phyloP scores from a whole-genome alignment of 148 eudicot genomes.

The Bassia scoparia region DNA sequence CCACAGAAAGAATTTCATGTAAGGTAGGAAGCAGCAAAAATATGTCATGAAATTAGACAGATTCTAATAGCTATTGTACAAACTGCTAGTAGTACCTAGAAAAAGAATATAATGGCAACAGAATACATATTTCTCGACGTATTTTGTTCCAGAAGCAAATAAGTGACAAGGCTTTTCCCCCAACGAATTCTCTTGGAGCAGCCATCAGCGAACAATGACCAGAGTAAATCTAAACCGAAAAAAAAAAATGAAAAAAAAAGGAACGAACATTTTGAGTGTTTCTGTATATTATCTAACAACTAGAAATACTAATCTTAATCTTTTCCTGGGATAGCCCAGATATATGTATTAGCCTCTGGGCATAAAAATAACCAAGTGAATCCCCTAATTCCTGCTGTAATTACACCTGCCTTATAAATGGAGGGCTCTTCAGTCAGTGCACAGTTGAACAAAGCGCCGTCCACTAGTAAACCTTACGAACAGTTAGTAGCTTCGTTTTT shows the following conservation, averaged over 20 bases:
- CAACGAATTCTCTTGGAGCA: constrained; percentile 26
- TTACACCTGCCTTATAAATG: constrained; percentile 21
- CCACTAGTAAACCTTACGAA: constrained; percentile 18
- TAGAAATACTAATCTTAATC: constrained; percentile 24
- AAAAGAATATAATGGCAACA: constrained; percentile 28
- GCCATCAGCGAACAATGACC: constrained; percentile 11
- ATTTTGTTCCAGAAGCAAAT: constrained; percentile 14
- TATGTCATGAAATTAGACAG: constrained; percentile 19
- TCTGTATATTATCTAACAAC: constrained; percentile 23
- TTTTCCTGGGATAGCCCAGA: constrained; percentile 7
- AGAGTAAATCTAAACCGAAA: constrained; percentile 6
- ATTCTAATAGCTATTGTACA: constrained; percentile 28
- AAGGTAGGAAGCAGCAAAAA: neutral
- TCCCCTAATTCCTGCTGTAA: constrained; percentile 24
- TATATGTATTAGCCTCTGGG: constrained; percentile 21
- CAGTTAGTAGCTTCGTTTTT: constrained; percentile 22
- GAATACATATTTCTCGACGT: constrained; percentile 24
- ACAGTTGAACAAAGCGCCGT: constrained; percentile 19
- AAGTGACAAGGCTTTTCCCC: constrained; percentile 34
- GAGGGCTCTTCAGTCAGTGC: constrained; percentile 24
- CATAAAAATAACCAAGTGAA: constrained; percentile 27
- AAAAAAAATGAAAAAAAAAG: constrained; percentile 9
- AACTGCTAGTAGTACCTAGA: constrained; percentile 11
- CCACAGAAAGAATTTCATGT: neutral
- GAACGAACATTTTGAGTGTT: constrained; percentile 6